Evolutionary conservation across 257 asterid species (phyloP).

Genomic region (Ilex aquifolium): DNA sequence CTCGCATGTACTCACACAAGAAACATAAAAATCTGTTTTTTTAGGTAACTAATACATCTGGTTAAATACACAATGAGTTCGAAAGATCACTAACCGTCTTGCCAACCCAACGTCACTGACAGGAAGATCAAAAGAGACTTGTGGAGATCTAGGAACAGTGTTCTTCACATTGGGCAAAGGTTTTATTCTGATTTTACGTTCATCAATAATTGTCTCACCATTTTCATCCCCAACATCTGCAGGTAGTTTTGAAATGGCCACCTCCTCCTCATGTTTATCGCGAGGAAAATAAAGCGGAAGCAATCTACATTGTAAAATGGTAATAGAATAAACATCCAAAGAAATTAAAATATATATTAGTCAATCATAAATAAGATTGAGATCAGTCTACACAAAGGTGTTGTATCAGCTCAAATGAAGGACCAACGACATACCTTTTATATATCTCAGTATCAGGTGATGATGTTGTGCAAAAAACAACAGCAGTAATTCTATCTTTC

Average conservation of each 20-base stretch:
- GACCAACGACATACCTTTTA: constrained; percentile 46
- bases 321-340: too few species aligned
- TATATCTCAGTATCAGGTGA: constrained; percentile 95
- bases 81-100: constrained; percentile 45
- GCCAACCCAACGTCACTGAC: constrained; percentile 54
- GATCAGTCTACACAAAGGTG: too few species aligned
- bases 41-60: too few species aligned
- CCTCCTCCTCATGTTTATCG: constrained; percentile 76
- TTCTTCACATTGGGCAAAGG: constrained; percentile 77
- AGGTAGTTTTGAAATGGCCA: constrained; percentile 77
- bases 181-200: constrained; percentile 88
- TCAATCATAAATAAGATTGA: background rate
- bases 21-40: too few species aligned
- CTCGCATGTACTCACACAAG: too few species aligned
- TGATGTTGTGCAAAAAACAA: constrained; percentile 75
- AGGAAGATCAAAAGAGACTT: constrained; percentile 45
- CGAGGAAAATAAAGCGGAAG: constrained; percentile 98
- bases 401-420: background rate
- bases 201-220: constrained; percentile 86
- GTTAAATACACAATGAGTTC: too few species aligned
- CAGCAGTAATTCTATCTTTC: constrained; percentile 68
- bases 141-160: constrained; percentile 33
- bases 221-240: constrained; percentile 99
- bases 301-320: constrained; percentile 35
- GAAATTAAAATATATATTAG: background rate